Conservation (phyloP, 2,329 filamentous ascomycete genomes). For the Sporothrix euskadiensis region DNA sequence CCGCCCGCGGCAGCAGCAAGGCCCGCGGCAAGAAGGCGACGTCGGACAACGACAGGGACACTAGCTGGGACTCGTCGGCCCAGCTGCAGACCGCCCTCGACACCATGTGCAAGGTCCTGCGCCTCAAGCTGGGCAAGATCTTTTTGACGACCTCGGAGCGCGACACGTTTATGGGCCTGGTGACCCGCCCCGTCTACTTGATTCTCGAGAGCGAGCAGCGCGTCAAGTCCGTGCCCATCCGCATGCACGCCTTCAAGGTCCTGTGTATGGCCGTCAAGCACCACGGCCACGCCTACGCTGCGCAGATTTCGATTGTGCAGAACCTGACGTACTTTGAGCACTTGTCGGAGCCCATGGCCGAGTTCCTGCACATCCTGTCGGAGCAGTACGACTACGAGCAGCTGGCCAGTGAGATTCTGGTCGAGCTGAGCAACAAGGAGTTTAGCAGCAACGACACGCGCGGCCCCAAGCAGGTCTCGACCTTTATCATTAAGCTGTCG, state of each 20-base stretch:
- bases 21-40: conserved; percentile 67
- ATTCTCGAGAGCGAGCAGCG: conserved; percentile 91
- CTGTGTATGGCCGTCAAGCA: conserved; percentile 96
- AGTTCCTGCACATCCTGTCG: conserved; percentile 91
- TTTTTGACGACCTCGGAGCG: conserved; percentile 95
- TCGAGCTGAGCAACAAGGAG: conserved; percentile 94
- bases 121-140: conserved; percentile 86
- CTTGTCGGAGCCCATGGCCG: conserved; percentile 97
- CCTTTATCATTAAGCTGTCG: conserved; percentile 89
- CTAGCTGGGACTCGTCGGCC: conserved; percentile 80
- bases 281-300: conserved; percentile 93
- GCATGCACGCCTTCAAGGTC: conserved; percentile 97
- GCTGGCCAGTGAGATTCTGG: conserved; percentile 86
- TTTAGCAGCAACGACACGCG: conserved; percentile 96
- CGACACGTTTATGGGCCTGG: conserved; percentile 88
- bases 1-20: conserved; percentile 67
- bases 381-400: conserved; percentile 98
- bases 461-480: conserved; percentile 93
- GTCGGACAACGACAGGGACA: conserved; percentile 60
- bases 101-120: conserved; percentile 93
- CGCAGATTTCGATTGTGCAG: conserved; percentile 96
- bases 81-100: conserved; percentile 89
- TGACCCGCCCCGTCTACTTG: conserved; percentile 91
- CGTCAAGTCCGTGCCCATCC: conserved; percentile 82
- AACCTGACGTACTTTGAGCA: conserved; percentile 98